These are phyloP conservation scores for Hymenoscyphus fraxineus DNA, from an alignment of 2,329 filamentous ascomycete genomes.

Conservation along the genomic window DNA sequence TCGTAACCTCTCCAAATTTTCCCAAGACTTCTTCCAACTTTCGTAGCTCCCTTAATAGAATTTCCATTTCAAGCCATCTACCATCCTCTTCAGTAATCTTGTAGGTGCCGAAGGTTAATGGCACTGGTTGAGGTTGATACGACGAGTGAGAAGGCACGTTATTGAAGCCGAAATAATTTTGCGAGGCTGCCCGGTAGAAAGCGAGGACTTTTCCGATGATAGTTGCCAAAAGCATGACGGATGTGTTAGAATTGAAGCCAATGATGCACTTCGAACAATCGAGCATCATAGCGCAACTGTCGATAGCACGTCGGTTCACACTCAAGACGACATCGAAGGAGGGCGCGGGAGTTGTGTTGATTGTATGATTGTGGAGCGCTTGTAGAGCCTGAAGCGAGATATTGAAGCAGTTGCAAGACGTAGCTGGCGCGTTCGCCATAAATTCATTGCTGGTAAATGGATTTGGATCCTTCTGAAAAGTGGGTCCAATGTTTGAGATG, in stretches of 20 bases:
- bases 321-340: slow-evolving; percentile 43
- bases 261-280: slow-evolving; percentile 45
- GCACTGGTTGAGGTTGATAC: slow-evolving; percentile 26
- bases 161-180: slow-evolving; percentile 38
- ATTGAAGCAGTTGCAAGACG: slow-evolving; percentile 45
- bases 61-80: slow-evolving; percentile 46
- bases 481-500: background rate
- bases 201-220: slow-evolving; percentile 47
- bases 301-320: slow-evolving; percentile 46
- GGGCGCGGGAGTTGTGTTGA: slow-evolving; percentile 37
- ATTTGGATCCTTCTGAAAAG: slow-evolving; percentile 4
- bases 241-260: slow-evolving; percentile 42
- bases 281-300: slow-evolving; percentile 46
- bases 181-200: slow-evolving; percentile 43
- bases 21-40: slow-evolving; percentile 46
- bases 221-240: slow-evolving; percentile 48
- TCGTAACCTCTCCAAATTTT: slow-evolving; percentile 42
- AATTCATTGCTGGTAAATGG: background rate
- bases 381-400: slow-evolving; percentile 46
- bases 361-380: slow-evolving; percentile 44
- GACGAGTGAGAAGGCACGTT: background rate
- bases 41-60: slow-evolving; percentile 45
- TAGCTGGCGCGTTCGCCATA: background rate
- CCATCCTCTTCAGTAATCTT: slow-evolving; percentile 45
- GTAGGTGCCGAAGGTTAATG: slow-evolving; percentile 44